Evolutionary conservation across 1,284 basidiomycete species (phyloP), one percentile per base, ranked within the genome.

Genomic region (Ustilago shanxiensis): DNA sequence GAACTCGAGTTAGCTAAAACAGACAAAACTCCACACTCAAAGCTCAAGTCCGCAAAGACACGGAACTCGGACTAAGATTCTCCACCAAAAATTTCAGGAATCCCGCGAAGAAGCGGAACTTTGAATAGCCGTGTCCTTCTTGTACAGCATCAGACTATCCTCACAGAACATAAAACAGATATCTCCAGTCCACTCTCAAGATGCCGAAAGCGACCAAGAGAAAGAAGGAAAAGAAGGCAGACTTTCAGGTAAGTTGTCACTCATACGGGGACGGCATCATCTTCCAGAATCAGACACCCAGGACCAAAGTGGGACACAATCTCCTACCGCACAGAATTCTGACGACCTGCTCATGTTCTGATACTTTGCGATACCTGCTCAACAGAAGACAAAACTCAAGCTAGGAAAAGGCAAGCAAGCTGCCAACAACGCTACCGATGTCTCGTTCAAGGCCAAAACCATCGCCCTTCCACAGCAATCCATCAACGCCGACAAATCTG

Each of bases 351-450:
- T n/a, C n/a, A 16, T 31, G n/a, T 10, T 16, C 8, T 33, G 51
- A 33, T 52, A 0, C 16, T 20, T 24, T 31, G 9, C 28, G 7
- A 31, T 8, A 11, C n/a, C 7, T 20, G 9, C 28, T n/a, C 51
- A 47, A 59, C 39, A 97, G 94, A 98, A 96, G 93, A 91, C 93
- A 26, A 98, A 94, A 86, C 89, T 96, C 52, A 98, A 97, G 87
- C 92, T 99, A 56, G 96, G 96, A 37, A 98, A 96, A 87, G 94
- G 93, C 54, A 98, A 96, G 86, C 91, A 93, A 83, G 84, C 88
- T 9, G 89, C 94, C 10, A 90, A 88, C 59, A 98, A 98, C 89
- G 93, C 91, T 10, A 91, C 97, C 75, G 94, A 98, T 86, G 98
- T 95, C 1, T 95, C 95, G 0, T 98, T 96, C 90, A 97, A 95